Conservation (phyloP, 148 eudicot genomes). For the Gaultheria prostrata region DNA sequence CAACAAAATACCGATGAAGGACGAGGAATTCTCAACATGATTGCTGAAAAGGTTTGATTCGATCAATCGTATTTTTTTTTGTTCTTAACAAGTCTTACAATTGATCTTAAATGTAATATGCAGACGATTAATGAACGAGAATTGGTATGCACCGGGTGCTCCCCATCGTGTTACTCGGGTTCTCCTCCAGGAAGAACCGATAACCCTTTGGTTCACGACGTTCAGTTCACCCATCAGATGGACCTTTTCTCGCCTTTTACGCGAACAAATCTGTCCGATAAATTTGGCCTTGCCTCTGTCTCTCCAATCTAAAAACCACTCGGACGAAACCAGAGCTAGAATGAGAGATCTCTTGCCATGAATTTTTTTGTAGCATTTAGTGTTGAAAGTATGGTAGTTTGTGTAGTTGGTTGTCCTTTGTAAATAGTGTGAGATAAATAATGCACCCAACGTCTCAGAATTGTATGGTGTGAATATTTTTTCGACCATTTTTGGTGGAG, state of each 20-base stretch:
- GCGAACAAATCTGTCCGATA: constrained; percentile 28
- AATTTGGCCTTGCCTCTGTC: constrained; percentile 29
- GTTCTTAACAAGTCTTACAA: neutral
- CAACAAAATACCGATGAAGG: constrained; percentile 26
- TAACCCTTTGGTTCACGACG: constrained; percentile 53
- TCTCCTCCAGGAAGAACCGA: constrained; percentile 51
- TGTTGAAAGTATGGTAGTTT: neutral
- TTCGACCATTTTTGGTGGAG: neutral
- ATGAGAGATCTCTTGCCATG: neutral
- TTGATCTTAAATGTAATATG: neutral
- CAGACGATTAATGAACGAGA: constrained; percentile 30
- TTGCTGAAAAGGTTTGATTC: constrained; percentile 38
- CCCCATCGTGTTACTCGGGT: constrained; percentile 35
- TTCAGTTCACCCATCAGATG: constrained; percentile 44
- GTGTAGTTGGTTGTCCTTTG: neutral
- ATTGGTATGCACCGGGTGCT: constrained; percentile 29
- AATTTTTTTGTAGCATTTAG: neutral
- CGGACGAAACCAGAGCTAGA: neutral
- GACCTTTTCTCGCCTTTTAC: constrained; percentile 34
- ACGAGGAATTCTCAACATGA: constrained; percentile 29
- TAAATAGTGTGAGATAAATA: neutral
- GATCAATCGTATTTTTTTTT: neutral
- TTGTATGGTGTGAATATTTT: neutral
- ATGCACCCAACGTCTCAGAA: neutral
- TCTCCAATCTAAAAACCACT: constrained; percentile 20